Base-by-base conservation (phyloP, 2,329 filamentous ascomycete species). In the Zasmidium citrigriseum region DNA sequence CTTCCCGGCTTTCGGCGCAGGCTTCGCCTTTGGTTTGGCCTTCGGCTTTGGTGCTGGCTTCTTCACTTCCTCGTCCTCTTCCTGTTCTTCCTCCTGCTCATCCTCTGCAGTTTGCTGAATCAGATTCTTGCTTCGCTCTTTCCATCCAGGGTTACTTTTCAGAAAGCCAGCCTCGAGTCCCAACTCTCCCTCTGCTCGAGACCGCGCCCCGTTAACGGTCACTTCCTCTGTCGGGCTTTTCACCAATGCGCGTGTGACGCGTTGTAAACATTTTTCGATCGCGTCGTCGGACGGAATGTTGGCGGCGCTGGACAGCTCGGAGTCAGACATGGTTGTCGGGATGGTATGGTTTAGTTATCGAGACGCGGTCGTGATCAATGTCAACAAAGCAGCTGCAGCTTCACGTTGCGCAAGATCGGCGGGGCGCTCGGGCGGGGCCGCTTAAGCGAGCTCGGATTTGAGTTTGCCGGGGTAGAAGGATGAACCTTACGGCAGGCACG, bases 191-290 rank as follows among this genome's bases (percentile, higher is more conserved):
- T 86, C 84, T 3, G 79, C 80, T 22, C 77, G 77, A 25, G 75
- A 67, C 50, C 85, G 82, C 52, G 86, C 80, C 55, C 77, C 77
- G 62, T 84, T 86, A 53, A 86, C 76, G 0, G 85, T 86, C 60
- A 86, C 71, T 52, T 84, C 78, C 4, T 84, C 79, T 27, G 73
- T 69, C 20, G 82, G 73, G 55, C 67, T 64, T 53, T 75, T 75
- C 67, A 78, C 69, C 12, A 77, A 68, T 2, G 71, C 65, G 47
- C 73, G 68, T 38, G 81, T 78, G 24, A 75, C 70, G 58, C 76
- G 67, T 57, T 72, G 73, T 12, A 82, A 68, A 23, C 73, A 73
- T 50, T 68, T 62, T 46, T 77, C 70, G 53, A 82, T 74, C 9
- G 65, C 62, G 3, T 64, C 64, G 52, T 78, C 73, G 12, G 74